Evolutionary conservation across 352 stramenopile species (phyloP).

Genomic region (Globisporangium rhizosaccharum): DNA sequence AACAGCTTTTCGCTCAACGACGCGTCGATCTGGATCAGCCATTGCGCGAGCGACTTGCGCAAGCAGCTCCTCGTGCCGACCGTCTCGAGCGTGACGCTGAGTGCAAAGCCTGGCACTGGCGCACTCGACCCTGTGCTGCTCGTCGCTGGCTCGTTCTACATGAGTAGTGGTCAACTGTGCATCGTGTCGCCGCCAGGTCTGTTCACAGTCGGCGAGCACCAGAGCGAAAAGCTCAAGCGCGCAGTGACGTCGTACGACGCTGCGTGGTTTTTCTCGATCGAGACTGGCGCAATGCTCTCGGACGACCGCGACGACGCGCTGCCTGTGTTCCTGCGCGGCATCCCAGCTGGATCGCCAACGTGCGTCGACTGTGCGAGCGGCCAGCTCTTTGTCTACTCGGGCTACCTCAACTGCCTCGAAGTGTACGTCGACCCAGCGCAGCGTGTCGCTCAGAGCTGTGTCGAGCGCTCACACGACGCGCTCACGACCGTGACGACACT

Average conservation of each 20-base stretch:
- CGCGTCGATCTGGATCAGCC: slow-evolving; percentile 40
- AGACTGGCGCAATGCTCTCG: slow-evolving; percentile 26
- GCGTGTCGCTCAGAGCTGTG: not conserved
- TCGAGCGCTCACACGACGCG: not conserved
- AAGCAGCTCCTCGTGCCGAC: slow-evolving; percentile 37
- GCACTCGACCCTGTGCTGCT: slow-evolving; percentile 66
- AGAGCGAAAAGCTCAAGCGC: slow-evolving; percentile 37
- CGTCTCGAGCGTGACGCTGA: slow-evolving; percentile 23
- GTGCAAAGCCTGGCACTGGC: slow-evolving; percentile 24
- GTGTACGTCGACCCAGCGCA: slow-evolving; percentile 31
- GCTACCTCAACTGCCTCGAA: slow-evolving; percentile 66
- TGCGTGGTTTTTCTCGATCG: slow-evolving; percentile 69
- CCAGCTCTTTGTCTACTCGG: slow-evolving; percentile 63
- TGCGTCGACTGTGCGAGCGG: slow-evolving; percentile 39
- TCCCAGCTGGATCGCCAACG: slow-evolving; percentile 58
- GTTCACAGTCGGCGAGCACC: slow-evolving; percentile 29
- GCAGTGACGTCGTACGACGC: slow-evolving; percentile 43
- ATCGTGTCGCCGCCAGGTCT: slow-evolving; percentile 61
- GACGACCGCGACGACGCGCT: slow-evolving; percentile 18
- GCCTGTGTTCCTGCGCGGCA: slow-evolving; percentile 46
- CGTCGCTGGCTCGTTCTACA: slow-evolving; percentile 69
- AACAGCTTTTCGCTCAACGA: slow-evolving; percentile 34
- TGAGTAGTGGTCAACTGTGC: slow-evolving; percentile 47
- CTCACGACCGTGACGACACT: slow-evolving; percentile 14
- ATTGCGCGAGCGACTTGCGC: slow-evolving; percentile 38